Evolutionary conservation across 768 basidiomycete genomes (phyloP).

Genomic region (Termitomyces heimii): DNA sequence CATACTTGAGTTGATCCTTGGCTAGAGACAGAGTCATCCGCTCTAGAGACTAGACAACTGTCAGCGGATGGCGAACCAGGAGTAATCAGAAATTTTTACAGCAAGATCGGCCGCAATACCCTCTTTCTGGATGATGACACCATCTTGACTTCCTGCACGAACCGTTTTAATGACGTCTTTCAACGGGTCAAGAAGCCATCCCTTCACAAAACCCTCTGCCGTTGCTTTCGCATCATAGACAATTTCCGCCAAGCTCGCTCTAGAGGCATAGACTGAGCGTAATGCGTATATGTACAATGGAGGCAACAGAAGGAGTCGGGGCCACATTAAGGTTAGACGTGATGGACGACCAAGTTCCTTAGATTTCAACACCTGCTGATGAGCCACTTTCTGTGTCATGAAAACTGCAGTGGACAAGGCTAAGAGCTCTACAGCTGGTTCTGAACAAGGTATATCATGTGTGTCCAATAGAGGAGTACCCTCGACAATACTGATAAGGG

Average conservation of each 20-base stretch:
- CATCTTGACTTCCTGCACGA: conserved; percentile 69
- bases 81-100: conserved; percentile 34
- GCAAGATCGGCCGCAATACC: conserved; percentile 83
- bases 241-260: conserved; percentile 50
- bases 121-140: conserved; percentile 71
- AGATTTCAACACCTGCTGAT: conserved; percentile 21
- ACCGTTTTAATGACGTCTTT: conserved; percentile 78
- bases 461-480: conserved; percentile 5
- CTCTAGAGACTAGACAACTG: conserved; percentile 65
- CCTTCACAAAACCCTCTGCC: conserved; percentile 61
- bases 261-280: conserved; percentile 50
- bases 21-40: conserved; percentile 88
- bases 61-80: not conserved
- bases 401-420: conserved; percentile 23
- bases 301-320: conserved; percentile 71
- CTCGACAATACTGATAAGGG: conserved; percentile 16
- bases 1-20: conserved; percentile 69
- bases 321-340: conserved; percentile 70
- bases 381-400: conserved; percentile 22
- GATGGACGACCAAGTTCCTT: conserved; percentile 60
- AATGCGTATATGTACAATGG: conserved; percentile 52
- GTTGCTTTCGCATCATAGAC: conserved; percentile 62
- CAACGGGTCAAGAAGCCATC: conserved; percentile 87
- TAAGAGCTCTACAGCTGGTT: conserved; percentile 11
- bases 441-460: not conserved